A percentile compares a stretch with the other conserved stretches of the same genome.
These are phyloP conservation scores for Scheffersomyces lignosus DNA, from an alignment of 805 yeast species.

Conservation along the genomic window DNA sequence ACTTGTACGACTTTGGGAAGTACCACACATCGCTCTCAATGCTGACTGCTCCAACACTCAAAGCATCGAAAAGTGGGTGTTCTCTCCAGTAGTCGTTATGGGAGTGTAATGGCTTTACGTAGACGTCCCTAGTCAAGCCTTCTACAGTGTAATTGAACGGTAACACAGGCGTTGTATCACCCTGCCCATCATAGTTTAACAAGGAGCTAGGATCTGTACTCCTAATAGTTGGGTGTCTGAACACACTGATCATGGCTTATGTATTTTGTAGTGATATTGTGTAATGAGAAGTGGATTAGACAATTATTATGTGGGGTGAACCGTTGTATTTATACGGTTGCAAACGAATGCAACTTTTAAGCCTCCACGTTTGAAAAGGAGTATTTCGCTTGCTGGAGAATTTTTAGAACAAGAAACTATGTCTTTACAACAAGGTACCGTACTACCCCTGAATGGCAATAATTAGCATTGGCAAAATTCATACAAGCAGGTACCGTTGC, in stretches of 20 bases:
- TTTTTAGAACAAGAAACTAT: too few relatives aligned
- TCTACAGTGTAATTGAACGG: constrained; percentile 24
- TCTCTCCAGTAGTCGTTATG: constrained; percentile 72
- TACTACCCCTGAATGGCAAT: too few relatives aligned
- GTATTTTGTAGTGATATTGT: constrained; percentile 1
- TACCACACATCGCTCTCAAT: constrained; percentile 71
- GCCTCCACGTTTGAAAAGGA: too few relatives aligned
- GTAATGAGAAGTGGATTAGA: too few relatives aligned
- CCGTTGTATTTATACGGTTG: too few relatives aligned
- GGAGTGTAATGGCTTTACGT: constrained; percentile 53
- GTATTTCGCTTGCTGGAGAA: too few relatives aligned
- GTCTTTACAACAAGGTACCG: too few relatives aligned
- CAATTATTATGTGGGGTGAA: too few relatives aligned
- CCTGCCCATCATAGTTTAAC: constrained; percentile 7
- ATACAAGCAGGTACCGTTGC: too few relatives aligned
- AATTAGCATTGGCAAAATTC: too few relatives aligned
- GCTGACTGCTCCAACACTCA: constrained; percentile 53
- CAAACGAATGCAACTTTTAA: too few relatives aligned
- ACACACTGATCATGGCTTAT: constrained; percentile 14
- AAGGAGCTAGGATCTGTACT: neutral
- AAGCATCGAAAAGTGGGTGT: constrained; percentile 59
- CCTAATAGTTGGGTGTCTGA: constrained; percentile 9
- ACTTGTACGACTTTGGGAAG: constrained; percentile 33
- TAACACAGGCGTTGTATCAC: constrained; percentile 15
- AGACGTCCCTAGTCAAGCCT: constrained; percentile 34